Percentiles rank a stretch among this genome's conserved stretches.
phyloP scores from a whole-genome alignment of 441 rosid species.

The Populus hybrid region DNA sequence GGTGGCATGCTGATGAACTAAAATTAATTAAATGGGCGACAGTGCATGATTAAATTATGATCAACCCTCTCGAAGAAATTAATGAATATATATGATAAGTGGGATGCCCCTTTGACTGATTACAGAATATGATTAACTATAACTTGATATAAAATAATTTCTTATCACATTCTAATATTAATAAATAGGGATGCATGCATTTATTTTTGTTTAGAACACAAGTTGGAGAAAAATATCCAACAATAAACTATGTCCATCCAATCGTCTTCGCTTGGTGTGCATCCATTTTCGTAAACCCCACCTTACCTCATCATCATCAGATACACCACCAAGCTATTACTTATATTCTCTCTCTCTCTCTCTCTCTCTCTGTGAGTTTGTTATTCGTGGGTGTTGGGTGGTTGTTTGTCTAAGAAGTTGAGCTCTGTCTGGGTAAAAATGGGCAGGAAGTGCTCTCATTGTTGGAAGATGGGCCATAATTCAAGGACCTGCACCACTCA shows the following conservation, averaged over 20 bases:
- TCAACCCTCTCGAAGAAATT: too few species aligned
- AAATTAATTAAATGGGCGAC: too few species aligned
- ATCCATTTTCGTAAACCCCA: conserved; percentile 53
- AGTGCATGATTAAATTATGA: too few species aligned
- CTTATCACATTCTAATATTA: too few species aligned
- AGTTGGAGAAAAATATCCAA: conserved; percentile 42
- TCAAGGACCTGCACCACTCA: conserved; percentile 65
- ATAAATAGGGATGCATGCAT: neutral
- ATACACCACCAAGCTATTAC: conserved; percentile 37
- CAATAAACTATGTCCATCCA: conserved; percentile 57
- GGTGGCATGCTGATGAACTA: too few species aligned
- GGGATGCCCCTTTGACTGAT: too few species aligned
- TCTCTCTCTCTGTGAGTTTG: conserved; percentile 13
- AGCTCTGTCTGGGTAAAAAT: conserved; percentile 39
- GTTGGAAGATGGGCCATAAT: conserved; percentile 83
- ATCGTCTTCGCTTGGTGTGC: conserved; percentile 54
- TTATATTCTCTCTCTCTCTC: conserved; percentile 9
- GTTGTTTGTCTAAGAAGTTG: conserved; percentile 13
- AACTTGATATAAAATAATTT: too few species aligned
- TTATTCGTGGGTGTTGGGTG: conserved; percentile 7
- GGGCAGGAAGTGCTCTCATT: conserved; percentile 91
- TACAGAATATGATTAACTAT: too few species aligned
- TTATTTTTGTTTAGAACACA: conserved; percentile 21
- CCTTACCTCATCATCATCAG: conserved; percentile 33
- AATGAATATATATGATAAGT: too few species aligned